These are phyloP conservation scores for Pichia inconspicua DNA, from an alignment of 1,139 yeast genomes.

Conservation along the genomic window DNA sequence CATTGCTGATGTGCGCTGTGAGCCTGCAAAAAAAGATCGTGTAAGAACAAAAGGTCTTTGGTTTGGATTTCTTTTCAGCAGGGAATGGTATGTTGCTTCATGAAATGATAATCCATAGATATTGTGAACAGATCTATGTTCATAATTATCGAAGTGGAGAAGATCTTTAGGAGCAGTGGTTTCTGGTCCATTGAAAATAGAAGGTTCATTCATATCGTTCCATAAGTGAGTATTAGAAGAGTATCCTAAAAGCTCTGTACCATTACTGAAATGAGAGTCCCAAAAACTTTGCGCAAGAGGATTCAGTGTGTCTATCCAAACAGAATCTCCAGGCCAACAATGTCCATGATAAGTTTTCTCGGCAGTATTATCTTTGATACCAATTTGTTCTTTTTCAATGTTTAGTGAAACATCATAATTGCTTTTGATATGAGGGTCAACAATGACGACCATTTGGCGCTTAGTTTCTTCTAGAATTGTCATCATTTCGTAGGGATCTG, in stretches of 20 bases:
- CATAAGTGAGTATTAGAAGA: slow-evolving; percentile 69
- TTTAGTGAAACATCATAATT: slow-evolving; percentile 59
- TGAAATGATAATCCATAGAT: slow-evolving; percentile 73
- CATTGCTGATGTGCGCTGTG: slow-evolving; percentile 85
- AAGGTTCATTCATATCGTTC: slow-evolving; percentile 99
- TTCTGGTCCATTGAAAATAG: slow-evolving; percentile 92
- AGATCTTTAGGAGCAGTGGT: slow-evolving; percentile 79
- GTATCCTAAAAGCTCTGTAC: slow-evolving; percentile 43
- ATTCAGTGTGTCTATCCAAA: slow-evolving; percentile 83
- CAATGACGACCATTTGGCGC: slow-evolving; percentile 72
- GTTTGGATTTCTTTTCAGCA: slow-evolving; percentile 42
- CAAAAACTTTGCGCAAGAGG: slow-evolving; percentile 57
- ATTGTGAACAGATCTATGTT: slow-evolving; percentile 87
- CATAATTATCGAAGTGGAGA: slow-evolving; percentile 73
- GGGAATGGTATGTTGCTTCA: slow-evolving; percentile 67
- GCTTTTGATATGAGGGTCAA: slow-evolving; percentile 85
- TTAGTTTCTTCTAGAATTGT: slow-evolving; percentile 58
- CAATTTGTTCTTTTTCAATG: slow-evolving; percentile 34
- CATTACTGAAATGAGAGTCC: slow-evolving; percentile 40
- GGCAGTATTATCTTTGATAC: slow-evolving; percentile 32
- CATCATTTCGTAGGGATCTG: slow-evolving; percentile 66
- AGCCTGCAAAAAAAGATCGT: slow-evolving; percentile 81
- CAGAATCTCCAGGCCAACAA: slow-evolving; percentile 97
- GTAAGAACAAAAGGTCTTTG: slow-evolving; percentile 87
- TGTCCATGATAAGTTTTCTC: slow-evolving; percentile 67